A percentile compares a stretch with the other conserved stretches of the same genome.
These are phyloP conservation scores for Umbelopsis sp. DNA, from an alignment of 192 early-diverging fungal genomes.

Conservation along the genomic window DNA sequence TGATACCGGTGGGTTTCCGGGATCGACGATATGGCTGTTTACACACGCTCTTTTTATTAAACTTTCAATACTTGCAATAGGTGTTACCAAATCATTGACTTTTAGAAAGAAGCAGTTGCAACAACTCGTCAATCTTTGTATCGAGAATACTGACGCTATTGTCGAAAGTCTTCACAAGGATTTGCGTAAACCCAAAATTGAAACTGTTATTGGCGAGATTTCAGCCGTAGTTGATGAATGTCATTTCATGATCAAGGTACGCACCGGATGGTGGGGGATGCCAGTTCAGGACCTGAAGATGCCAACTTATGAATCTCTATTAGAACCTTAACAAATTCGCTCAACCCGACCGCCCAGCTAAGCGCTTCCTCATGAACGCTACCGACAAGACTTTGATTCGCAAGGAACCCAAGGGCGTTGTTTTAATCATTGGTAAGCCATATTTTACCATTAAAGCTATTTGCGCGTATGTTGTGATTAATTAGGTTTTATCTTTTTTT, in stretches of 20 bases:
- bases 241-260: conserved; percentile 32
- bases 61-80: conserved; percentile 9
- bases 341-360: conserved; percentile 33
- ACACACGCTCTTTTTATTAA: neutral
- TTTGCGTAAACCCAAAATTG: conserved; percentile 31
- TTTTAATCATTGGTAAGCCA: conserved; percentile 61
- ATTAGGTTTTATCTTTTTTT: conserved; percentile 60
- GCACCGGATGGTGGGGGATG: neutral
- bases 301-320: conserved; percentile 15
- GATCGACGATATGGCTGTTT: too few species aligned
- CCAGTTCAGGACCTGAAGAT: neutral
- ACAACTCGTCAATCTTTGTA: conserved; percentile 18
- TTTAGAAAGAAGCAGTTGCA: conserved; percentile 38
- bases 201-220: conserved; percentile 26
- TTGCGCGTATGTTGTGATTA: conserved; percentile 50
- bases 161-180: conserved; percentile 27
- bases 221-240: conserved; percentile 31
- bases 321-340: conserved; percentile 56
- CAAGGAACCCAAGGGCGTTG: conserved; percentile 79
- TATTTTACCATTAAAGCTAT: neutral
- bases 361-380: conserved; percentile 44
- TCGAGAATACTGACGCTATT: conserved; percentile 26
- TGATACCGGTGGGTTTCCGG: conserved; percentile 15
- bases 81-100: conserved; percentile 28
- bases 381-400: conserved; percentile 53